phyloP scores from a whole-genome alignment of 2,329 filamentous ascomycete species.

The Exophiala dermatitidis region DNA sequence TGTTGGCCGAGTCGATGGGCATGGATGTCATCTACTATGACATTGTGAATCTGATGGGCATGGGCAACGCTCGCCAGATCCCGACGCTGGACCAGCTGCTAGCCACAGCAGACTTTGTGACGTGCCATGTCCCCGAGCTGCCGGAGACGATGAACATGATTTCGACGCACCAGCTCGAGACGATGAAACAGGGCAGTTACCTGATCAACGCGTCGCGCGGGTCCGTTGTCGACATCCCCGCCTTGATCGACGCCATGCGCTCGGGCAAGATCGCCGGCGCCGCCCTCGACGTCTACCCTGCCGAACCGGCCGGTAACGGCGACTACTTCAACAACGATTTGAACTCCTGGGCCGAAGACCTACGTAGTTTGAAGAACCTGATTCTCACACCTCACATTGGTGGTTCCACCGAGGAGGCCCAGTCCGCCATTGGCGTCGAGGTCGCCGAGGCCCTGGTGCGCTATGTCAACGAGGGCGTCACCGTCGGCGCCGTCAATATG shows the following conservation, averaged over 20 bases:
- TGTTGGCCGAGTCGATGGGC: constrained; percentile 93
- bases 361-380: constrained; percentile 79
- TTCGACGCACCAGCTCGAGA: constrained; percentile 64
- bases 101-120: constrained; percentile 78
- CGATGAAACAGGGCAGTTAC: constrained; percentile 91
- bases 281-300: constrained; percentile 92
- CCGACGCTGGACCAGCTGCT: constrained; percentile 69
- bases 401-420: constrained; percentile 94
- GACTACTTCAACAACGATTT: constrained; percentile 84
- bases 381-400: constrained; percentile 96
- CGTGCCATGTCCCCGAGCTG: constrained; percentile 87
- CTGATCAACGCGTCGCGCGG: constrained; percentile 94
- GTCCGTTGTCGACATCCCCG: constrained; percentile 87
- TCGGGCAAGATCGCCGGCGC: constrained; percentile 83
- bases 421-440: constrained; percentile 91
- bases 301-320: constrained; percentile 88
- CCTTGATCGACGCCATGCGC: constrained; percentile 79
- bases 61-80: constrained; percentile 83
- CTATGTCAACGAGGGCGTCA: constrained; percentile 93
- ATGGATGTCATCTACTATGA: constrained; percentile 99
- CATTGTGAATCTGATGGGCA: constrained; percentile 84
- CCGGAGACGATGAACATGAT: constrained; percentile 93
- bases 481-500: constrained; percentile 87
- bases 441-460: constrained; percentile 79
- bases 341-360: constrained; percentile 77